These are phyloP conservation scores for Phytopythium sindhum DNA, from an alignment of 352 stramenopile genomes.

Conservation along the genomic window DNA sequence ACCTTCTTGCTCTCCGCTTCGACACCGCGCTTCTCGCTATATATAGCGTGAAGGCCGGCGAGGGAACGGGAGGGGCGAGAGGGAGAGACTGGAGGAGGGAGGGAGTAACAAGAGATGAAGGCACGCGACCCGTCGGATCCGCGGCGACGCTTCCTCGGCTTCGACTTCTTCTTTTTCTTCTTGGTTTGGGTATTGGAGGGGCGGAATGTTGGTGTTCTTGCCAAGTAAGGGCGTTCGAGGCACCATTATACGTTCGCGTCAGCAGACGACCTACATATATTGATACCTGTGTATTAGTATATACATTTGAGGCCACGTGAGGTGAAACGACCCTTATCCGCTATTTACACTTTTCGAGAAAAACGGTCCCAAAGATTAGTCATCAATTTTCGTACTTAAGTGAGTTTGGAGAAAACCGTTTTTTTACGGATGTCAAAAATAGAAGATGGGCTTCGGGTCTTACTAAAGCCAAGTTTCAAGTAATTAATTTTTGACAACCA, in stretches of 20 bases:
- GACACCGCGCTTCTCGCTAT: neutral
- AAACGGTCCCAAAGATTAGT: too few relatives aligned
- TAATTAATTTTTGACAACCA: neutral
- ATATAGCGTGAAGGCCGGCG: neutral
- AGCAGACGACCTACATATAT: too few relatives aligned
- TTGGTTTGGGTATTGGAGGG: neutral
- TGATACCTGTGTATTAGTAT: too few relatives aligned
- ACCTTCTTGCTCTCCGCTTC: neutral
- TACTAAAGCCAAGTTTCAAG: too few relatives aligned
- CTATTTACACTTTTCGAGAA: too few relatives aligned
- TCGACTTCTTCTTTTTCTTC: neutral
- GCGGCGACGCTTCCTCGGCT: neutral
- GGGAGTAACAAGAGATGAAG: neutral
- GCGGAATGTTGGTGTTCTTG: neutral
- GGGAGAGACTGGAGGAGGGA: neutral
- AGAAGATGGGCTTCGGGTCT: too few relatives aligned
- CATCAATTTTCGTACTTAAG: too few relatives aligned
- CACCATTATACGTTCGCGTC: too few relatives aligned
- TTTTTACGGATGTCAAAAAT: too few relatives aligned
- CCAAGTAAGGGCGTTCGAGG: neutral
- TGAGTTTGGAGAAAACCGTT: too few relatives aligned
- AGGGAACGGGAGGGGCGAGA: neutral
- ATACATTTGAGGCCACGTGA: too few relatives aligned
- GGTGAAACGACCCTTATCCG: too few relatives aligned
- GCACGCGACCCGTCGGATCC: neutral